phyloP scores from a whole-genome alignment of 345 rosid genomes.

The Mercurialis annua region DNA sequence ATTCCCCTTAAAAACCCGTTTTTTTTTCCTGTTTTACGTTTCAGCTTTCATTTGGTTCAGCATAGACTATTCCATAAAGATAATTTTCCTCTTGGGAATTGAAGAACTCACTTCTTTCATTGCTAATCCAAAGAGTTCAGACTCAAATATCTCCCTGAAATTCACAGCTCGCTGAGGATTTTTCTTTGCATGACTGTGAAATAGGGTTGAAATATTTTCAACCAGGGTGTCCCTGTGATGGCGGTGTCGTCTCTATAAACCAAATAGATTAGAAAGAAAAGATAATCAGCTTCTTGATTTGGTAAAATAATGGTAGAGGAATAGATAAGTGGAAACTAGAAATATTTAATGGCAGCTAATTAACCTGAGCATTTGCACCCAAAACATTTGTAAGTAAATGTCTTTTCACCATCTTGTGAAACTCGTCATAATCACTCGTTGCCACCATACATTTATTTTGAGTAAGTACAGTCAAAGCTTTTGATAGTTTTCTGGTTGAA shows the following conservation, averaged over 20 bases:
- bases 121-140: constrained; percentile 64
- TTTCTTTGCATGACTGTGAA: constrained; percentile 36
- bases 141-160: constrained; percentile 70
- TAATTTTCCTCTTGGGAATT: background rate
- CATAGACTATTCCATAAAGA: no score
- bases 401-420: constrained; percentile 64
- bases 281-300: background rate
- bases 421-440: constrained; percentile 74
- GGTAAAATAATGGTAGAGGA: background rate
- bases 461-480: constrained; percentile 63
- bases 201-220: constrained; percentile 41
- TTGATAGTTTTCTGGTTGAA: constrained; percentile 70
- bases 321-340: background rate
- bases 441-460: constrained; percentile 78
- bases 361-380: constrained; percentile 85
- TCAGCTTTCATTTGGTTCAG: no score
- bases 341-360: constrained; percentile 2
- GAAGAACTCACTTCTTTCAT: constrained; percentile 60
- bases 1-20: no score
- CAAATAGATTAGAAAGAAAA: background rate
- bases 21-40: no score
- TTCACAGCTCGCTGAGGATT: constrained; percentile 46
- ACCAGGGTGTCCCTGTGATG: constrained; percentile 56
- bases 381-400: constrained; percentile 49
- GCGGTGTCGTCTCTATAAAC: constrained; percentile 51